These are phyloP conservation scores for Mucuna pruriens DNA, from an alignment of 306 rosid genomes.

Conservation along the genomic window DNA sequence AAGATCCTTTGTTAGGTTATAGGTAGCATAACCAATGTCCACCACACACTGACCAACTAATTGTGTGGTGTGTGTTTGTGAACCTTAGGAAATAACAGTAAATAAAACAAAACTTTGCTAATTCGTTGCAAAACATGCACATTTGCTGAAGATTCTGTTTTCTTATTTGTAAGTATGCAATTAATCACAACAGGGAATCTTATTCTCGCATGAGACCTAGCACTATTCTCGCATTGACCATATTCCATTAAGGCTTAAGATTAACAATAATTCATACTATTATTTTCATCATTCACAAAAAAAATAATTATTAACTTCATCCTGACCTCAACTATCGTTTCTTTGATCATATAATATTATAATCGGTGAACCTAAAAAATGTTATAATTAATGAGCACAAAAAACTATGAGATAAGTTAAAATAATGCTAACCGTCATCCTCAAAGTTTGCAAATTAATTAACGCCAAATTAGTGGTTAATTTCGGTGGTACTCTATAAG, in stretches of 20 bases:
- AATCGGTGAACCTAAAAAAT: background rate
- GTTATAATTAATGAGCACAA: background rate
- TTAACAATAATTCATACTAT: background rate
- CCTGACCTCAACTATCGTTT: background rate
- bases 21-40: slow-evolving; percentile 28
- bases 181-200: slow-evolving; percentile 40
- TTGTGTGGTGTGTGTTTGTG: slow-evolving; percentile 28
- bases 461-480: slow-evolving; percentile 29
- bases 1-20: slow-evolving; percentile 42
- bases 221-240: slow-evolving; percentile 32
- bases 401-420: slow-evolving; percentile 35
- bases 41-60: slow-evolving; percentile 34
- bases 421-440: slow-evolving; percentile 28
- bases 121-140: slow-evolving; percentile 28
- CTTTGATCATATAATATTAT: background rate
- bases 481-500: slow-evolving; percentile 32
- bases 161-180: slow-evolving; percentile 25
- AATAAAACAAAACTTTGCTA: background rate
- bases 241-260: background rate
- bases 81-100: slow-evolving; percentile 8
- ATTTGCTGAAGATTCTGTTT: slow-evolving; percentile 30
- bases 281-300: slow-evolving; percentile 24
- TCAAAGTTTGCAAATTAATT: background rate
- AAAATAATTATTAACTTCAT: slow-evolving; percentile 18
- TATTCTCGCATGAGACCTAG: slow-evolving; percentile 26